Evolutionary conservation across 805 yeast genomes (phyloP).

Genomic region (Myxozyma nipponensis): DNA sequence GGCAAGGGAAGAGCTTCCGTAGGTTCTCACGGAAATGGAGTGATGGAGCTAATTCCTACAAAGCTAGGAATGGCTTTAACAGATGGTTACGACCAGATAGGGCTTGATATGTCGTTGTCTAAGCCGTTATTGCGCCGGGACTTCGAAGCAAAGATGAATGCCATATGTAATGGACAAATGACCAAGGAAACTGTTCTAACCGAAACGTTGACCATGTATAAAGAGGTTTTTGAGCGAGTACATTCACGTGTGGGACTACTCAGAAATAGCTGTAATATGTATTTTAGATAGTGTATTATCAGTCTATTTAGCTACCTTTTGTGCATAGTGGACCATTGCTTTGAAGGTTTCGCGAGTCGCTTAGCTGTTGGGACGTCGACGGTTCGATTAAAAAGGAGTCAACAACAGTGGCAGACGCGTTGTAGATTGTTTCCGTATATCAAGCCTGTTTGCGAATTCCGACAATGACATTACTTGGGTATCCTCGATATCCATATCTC

Average conservation of each 20-base stretch:
- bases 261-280: constrained; percentile 13
- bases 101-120: constrained; percentile 70
- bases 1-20: constrained; percentile 7
- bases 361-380: no score
- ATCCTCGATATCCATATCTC: constrained; percentile 14
- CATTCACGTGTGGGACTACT: constrained; percentile 42
- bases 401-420: no score
- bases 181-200: constrained; percentile 52
- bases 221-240: constrained; percentile 55
- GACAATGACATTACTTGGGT: no score
- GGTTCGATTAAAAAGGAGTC: no score
- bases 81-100: constrained; percentile 80
- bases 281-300: no score
- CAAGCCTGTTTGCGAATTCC: no score
- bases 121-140: constrained; percentile 83
- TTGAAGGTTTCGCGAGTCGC: no score
- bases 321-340: no score
- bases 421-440: no score
- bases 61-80: constrained; percentile 80
- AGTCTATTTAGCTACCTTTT: no score
- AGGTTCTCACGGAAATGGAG: constrained; percentile 31
- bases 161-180: constrained; percentile 63
- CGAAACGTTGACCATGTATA: constrained; percentile 55
- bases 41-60: constrained; percentile 60
- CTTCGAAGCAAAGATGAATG: constrained; percentile 62